phyloP scores from a whole-genome alignment of 2,329 filamentous ascomycete species.

The Dissoconium aciculare region DNA sequence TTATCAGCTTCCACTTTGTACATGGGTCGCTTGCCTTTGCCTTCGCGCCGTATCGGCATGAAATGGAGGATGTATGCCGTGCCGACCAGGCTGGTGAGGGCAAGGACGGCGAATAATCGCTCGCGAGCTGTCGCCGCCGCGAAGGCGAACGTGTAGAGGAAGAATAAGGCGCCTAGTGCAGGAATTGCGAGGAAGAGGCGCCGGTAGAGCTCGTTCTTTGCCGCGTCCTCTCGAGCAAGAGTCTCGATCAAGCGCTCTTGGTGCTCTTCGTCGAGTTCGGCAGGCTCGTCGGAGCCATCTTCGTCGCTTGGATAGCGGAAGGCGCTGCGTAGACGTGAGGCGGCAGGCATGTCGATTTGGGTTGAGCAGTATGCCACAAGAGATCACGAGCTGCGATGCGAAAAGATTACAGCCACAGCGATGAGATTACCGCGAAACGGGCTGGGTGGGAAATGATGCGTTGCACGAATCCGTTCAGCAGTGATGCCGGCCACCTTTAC shows the following conservation, averaged over 20 bases:
- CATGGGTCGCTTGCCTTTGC: slow-evolving; percentile 20
- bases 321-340: slow-evolving; percentile 55
- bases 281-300: slow-evolving; percentile 36
- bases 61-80: slow-evolving; percentile 44
- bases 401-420: too few species aligned
- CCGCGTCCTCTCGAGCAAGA: slow-evolving; percentile 39
- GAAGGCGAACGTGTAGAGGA: slow-evolving; percentile 36
- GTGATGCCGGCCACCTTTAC: too few species aligned
- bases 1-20: slow-evolving; percentile 17
- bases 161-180: slow-evolving; percentile 40
- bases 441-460: too few species aligned
- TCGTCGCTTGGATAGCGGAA: slow-evolving; percentile 59
- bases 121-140: slow-evolving; percentile 23
- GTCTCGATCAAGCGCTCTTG: slow-evolving; percentile 48
- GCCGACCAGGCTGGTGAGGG: slow-evolving; percentile 47
- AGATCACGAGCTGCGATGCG: too few species aligned
- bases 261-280: slow-evolving; percentile 59
- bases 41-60: slow-evolving; percentile 30
- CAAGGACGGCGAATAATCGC: slow-evolving; percentile 38
- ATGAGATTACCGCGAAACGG: too few species aligned
- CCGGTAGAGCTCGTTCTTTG: slow-evolving; percentile 23
- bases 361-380: too few species aligned
- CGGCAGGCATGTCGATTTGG: slow-evolving; percentile 28
- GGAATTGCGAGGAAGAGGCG: slow-evolving; percentile 45
- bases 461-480: too few species aligned